A percentile compares a stretch with the other conserved stretches of the same genome.
Conservation (phyloP, 257 asterid genomes). For the Solanum chmielewskii region DNA sequence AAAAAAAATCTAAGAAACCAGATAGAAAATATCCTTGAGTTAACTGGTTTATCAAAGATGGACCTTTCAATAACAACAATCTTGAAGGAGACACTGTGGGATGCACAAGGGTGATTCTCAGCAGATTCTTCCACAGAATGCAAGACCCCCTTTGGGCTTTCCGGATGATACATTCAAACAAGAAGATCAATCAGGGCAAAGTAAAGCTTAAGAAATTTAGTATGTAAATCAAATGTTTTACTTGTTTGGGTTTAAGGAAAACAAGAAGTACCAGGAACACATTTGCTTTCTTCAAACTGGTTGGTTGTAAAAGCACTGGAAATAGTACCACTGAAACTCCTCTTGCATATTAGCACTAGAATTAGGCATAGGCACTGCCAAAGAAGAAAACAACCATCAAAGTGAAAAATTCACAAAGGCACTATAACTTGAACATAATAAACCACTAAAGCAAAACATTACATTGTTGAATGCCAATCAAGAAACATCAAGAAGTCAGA, state of each 20-base stretch:
- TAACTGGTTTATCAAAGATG: neutral
- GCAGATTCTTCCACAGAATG: too few relatives aligned
- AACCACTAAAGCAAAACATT: neutral
- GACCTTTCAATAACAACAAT: neutral
- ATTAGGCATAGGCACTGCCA: neutral
- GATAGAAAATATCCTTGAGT: neutral
- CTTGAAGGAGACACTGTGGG: neutral
- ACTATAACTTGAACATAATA: too few relatives aligned
- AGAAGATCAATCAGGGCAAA: neutral
- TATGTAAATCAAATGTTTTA: neutral
- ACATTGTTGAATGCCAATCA: neutral
- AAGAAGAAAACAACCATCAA: neutral
- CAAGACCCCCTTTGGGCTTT: too few relatives aligned
- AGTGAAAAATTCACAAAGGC: neutral
- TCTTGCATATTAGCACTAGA: neutral
- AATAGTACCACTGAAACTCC: neutral
- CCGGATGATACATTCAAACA: neutral
- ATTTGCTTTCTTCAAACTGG: neutral
- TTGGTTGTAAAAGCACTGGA: neutral
- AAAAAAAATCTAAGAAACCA: neutral
- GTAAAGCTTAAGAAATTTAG: neutral
- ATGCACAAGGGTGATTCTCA: neutral
- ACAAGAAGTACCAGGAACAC: neutral
- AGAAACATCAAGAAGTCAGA: neutral
- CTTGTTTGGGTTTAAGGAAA: neutral